Conservation (phyloP, 306 rosid species). For the Cicer judaicum region DNA sequence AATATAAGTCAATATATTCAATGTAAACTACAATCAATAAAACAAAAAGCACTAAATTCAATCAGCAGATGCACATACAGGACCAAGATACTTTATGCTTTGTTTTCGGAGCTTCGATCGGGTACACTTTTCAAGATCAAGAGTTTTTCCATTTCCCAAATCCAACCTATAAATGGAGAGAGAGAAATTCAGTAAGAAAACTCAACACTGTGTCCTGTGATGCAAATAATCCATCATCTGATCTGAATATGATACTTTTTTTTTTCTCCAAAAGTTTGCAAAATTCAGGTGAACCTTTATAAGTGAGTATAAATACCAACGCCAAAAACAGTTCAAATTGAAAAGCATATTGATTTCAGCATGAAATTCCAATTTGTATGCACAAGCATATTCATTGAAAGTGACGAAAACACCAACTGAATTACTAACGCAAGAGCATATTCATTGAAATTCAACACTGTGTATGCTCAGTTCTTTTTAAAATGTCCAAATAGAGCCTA, state of each 20-base stretch:
- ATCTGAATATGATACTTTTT: neutral
- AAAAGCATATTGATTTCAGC: neutral
- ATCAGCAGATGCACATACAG: slow-evolving; percentile 62
- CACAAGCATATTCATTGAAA: neutral
- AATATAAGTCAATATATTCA: slow-evolving; percentile 16
- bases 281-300: slow-evolving; percentile 1
- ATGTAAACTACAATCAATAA: slow-evolving; percentile 18
- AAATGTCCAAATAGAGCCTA: too few relatives aligned
- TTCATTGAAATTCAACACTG: too few relatives aligned
- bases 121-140: slow-evolving; percentile 66
- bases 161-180: slow-evolving; percentile 70
- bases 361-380: neutral
- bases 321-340: neutral
- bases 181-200: slow-evolving; percentile 26
- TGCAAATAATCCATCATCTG: neutral
- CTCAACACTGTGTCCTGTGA: neutral
- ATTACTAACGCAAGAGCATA: neutral
- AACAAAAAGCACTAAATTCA: neutral
- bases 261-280: neutral
- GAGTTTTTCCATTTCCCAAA: slow-evolving; percentile 76
- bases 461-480: too few relatives aligned
- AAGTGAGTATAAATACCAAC: neutral
- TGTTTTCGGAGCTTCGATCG: slow-evolving; percentile 75
- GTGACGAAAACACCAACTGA: neutral
- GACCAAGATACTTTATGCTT: slow-evolving; percentile 93